Evolutionary conservation across 2,329 filamentous ascomycete genomes (phyloP), one percentile per base, ranked within the genome.

Genomic region (Alternaria novae-zelandiae): DNA sequence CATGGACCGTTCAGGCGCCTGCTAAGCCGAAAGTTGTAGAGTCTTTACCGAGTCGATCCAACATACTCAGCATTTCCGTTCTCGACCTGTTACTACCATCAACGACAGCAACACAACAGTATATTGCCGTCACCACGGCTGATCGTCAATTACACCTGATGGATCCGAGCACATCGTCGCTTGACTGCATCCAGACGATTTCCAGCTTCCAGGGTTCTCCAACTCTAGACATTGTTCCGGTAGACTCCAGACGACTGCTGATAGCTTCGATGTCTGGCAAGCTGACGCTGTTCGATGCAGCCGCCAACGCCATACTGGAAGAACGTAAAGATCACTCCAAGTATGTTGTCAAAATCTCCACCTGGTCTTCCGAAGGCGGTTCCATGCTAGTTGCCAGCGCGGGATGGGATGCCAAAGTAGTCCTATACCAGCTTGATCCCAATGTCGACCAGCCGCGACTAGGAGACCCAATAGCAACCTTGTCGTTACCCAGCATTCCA

Each of bases 251-350:
- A 5, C 83, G 83, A 67, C 67, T 87, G 13, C 72, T 89, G n/a
- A 80, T 84, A 54, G 83, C 84, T 17, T 86, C 84, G 47, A 89
- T 89, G 87, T 88, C 87, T 10, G 88, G 88, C 5, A 83, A 85
- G 57, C 69, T 89, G 6, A 71, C 83, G 28, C 75, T 89, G 2
- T 85, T 84, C 64, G 75, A 84, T 63, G 76, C 79, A 13, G 57
- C 59, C n/a, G 66, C 68, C 25, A 79, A 81, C 15, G 70, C 76
- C 23, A 68, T 84, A 2, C 61, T 87, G 15, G 83, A 84, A 26
- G 80, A 80, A 61, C 81, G 87, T 49, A 84, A 82, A 59, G 87
- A 89, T 65, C 87, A 90, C 68, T 73, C 78, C 21, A 90, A 89
- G 70, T 90, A 88, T 73, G 81, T 85, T 8, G 85, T 89, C 57